Conservation (phyloP, 768 basidiomycete species). For the Asterophora lycoperdoides region DNA sequence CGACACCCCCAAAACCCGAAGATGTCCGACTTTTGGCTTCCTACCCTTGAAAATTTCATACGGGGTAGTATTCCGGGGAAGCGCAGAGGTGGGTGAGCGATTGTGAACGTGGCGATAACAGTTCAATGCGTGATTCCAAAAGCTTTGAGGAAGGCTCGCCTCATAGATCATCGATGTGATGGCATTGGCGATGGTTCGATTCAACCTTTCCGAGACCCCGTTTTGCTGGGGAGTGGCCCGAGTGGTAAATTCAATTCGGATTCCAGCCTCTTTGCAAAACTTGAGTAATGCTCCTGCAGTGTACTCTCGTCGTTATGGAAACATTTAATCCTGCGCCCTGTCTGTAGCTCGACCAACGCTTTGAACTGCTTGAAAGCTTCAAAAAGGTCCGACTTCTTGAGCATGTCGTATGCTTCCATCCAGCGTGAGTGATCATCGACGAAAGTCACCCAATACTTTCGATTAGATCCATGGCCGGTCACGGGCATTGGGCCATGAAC, state of each 20-base stretch:
- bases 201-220: slow-evolving; percentile 41
- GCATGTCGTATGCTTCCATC: slow-evolving; percentile 7
- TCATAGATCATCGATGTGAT: too few relatives aligned
- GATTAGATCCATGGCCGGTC: not conserved
- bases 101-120: slow-evolving; percentile 9
- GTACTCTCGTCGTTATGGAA: slow-evolving; percentile 32
- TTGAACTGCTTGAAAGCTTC: slow-evolving; percentile 29
- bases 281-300: slow-evolving; percentile 19
- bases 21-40: slow-evolving; percentile 24
- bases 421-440: slow-evolving; percentile 1
- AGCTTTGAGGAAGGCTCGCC: too few relatives aligned
- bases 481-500: too few relatives aligned
- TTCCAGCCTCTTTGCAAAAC: slow-evolving; percentile 22
- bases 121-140: too few relatives aligned
- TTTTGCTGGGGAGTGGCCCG: slow-evolving; percentile 37
- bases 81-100: slow-evolving; percentile 3
- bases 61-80: not conserved
- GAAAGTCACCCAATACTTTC: slow-evolving; percentile 7
- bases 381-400: slow-evolving; percentile 17
- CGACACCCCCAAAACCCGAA: slow-evolving; percentile 35
- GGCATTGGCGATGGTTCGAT: too few relatives aligned
- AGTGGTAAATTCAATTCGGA: slow-evolving; percentile 19
- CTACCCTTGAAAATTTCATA: not conserved
- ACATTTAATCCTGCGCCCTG: slow-evolving; percentile 20
- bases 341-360: slow-evolving; percentile 27